A percentile compares a stretch with the other conserved stretches of the same genome.
Conservation (phyloP, 306 rosid species). For the Corylus americana region DNA sequence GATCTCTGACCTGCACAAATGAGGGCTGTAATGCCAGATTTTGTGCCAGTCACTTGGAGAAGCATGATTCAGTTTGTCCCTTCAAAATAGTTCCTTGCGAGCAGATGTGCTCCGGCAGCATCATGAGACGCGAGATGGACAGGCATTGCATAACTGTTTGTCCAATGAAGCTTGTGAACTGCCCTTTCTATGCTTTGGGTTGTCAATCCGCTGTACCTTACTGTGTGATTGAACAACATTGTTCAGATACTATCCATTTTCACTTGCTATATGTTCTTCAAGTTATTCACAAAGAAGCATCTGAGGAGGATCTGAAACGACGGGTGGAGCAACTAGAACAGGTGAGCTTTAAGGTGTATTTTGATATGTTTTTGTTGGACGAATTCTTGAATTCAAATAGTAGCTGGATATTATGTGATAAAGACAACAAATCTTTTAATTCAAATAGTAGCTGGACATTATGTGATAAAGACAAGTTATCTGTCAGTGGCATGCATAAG, state of each 20-base stretch:
- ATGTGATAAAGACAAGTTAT: not conserved
- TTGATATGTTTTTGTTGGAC: not conserved
- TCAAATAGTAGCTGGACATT: not conserved
- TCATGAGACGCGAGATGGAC: constrained; percentile 91
- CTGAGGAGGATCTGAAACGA: constrained; percentile 47
- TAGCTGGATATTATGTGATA: not conserved
- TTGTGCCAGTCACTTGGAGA: constrained; percentile 50
- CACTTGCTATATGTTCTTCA: constrained; percentile 63
- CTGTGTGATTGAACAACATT: constrained; percentile 54
- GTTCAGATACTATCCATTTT: constrained; percentile 44
- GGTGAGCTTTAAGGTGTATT: constrained; percentile 36
- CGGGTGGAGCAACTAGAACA: constrained; percentile 56
- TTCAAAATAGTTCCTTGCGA: constrained; percentile 80
- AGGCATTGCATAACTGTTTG: constrained; percentile 83
- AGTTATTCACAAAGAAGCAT: constrained; percentile 55
- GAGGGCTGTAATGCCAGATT: constrained; percentile 68
- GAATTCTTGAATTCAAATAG: not conserved
- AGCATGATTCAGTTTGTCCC: constrained; percentile 76
- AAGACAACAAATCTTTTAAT: not conserved
- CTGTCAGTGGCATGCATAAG: not conserved
- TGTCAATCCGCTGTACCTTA: constrained; percentile 63
- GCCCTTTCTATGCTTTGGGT: constrained; percentile 77
- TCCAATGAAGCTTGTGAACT: constrained; percentile 83
- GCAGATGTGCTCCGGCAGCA: constrained; percentile 57
- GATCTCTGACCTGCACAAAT: constrained; percentile 51